Base-by-base conservation (phyloP, 345 rosid species). In the Citrus mangshanensis region DNA sequence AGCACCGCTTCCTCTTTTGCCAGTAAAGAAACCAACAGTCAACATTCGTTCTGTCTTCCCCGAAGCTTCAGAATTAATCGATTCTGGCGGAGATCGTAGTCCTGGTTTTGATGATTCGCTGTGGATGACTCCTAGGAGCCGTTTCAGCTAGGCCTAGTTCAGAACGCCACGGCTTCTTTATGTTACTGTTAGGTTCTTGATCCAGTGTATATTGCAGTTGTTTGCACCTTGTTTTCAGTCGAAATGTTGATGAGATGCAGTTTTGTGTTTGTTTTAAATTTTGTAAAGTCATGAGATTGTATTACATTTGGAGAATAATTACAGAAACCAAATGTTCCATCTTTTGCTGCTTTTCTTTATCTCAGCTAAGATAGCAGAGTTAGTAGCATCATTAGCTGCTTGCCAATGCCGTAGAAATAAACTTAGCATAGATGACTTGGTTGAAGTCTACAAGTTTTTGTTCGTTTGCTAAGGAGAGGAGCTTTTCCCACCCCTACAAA, bases 121-220 rank as follows among this genome's bases (percentile, higher is more conserved):
- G 9, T 91, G 91, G 86, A 79, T 88, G 80, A 87, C 95, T 9
- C 93, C 95, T 24, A 88, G 65, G 67, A 86, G 88, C 75, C 86
- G 85, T 34, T 91, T 87, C 72, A 78, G 88, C 63, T 84, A 75
- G 74, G 18, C 24, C 65, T 68, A 40, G 25, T 10, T 18, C 56
- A 60, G 70, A 76, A 63, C 19, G 32, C 21, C 46, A 37, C 27
- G 40, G 30, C 63, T 19, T 9, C 73, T 59, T 56, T 46, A 73
- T 34, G 19, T n/a, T 5, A 24, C 8, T 19, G 22, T 73, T 75
- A 25, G 30, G 58, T 18, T 46, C 69, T 13, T 19, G 27, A 54
- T 65, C 61, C 28, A 22, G 22, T 32, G 55, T 55, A 28, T 35
- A 9, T 21, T 14, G 19, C 55, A 77, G 22, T 40, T 40, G 22